A percentile compares a stretch with the other conserved stretches of the same genome.
phyloP scores from a whole-genome alignment of 495 filamentous ascomycete species.

The Penicilliopsis zonata region DNA sequence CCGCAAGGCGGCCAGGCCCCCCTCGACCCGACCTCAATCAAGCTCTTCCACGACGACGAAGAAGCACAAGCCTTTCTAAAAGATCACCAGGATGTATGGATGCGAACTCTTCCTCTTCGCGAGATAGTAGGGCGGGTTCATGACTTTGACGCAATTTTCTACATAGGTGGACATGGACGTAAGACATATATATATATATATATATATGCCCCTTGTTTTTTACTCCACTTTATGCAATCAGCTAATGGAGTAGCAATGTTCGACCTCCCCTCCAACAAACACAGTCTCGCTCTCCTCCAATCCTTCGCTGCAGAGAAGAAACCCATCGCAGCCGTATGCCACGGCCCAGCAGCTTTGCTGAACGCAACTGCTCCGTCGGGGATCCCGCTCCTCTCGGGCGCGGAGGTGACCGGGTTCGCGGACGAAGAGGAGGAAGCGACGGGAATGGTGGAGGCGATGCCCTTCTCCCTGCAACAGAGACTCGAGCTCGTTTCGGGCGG shows the following conservation, averaged over 20 bases:
- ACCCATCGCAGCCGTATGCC: slow-evolving; percentile 55
- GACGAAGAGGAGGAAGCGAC: slow-evolving; percentile 53
- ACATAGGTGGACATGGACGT: slow-evolving; percentile 58
- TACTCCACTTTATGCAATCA: background rate
- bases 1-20: slow-evolving; percentile 47
- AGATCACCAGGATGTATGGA: slow-evolving; percentile 38
- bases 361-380: slow-evolving; percentile 43
- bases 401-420: slow-evolving; percentile 53
- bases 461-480: slow-evolving; percentile 52
- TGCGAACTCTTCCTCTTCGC: slow-evolving; percentile 35
- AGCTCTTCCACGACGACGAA: slow-evolving; percentile 37
- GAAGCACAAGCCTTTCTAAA: slow-evolving; percentile 31
- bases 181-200: slow-evolving; percentile 1
- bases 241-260: slow-evolving; percentile 52
- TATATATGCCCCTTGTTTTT: background rate
- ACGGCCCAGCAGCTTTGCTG: slow-evolving; percentile 51
- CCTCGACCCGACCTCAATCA: slow-evolving; percentile 46
- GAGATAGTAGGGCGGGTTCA: slow-evolving; percentile 28
- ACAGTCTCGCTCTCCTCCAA: slow-evolving; percentile 41
- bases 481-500: slow-evolving; percentile 38
- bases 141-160: slow-evolving; percentile 50
- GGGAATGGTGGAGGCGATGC: slow-evolving; percentile 37
- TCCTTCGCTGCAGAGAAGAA: slow-evolving; percentile 51
- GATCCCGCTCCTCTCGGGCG: slow-evolving; percentile 38
- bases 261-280: slow-evolving; percentile 42